Conservation (phyloP, 106 monocot species). For the Ottelia alismoides region DNA sequence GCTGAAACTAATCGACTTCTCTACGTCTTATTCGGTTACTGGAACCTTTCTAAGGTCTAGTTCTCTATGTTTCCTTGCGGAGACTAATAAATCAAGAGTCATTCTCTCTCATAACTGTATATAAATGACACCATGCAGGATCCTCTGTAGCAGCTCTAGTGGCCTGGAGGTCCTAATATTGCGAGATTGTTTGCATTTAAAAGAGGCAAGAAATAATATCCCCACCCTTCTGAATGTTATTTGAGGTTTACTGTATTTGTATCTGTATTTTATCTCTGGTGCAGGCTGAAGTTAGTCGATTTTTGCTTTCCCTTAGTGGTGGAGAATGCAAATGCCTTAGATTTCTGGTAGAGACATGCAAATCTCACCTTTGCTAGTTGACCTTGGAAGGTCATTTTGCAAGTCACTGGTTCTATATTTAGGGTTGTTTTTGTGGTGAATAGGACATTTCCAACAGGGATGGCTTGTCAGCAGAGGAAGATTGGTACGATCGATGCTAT, state of each 20-base stretch:
- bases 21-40: slow-evolving; percentile 43
- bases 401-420: not conserved
- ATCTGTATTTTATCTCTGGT: not conserved
- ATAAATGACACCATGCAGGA: slow-evolving; percentile 34
- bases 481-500: slow-evolving; percentile 36
- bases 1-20: slow-evolving; percentile 59
- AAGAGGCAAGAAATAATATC: slow-evolving; percentile 35
- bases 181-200: slow-evolving; percentile 68
- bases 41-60: slow-evolving; percentile 46
- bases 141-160: slow-evolving; percentile 25
- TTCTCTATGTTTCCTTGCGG: not conserved
- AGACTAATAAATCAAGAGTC: not conserved
- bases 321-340: slow-evolving; percentile 39
- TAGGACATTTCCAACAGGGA: slow-evolving; percentile 61
- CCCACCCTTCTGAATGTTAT: not conserved
- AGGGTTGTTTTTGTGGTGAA: not conserved
- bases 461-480: slow-evolving; percentile 34
- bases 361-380: not conserved
- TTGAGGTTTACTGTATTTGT: not conserved
- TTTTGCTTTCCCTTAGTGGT: slow-evolving; percentile 28
- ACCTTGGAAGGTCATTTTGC: not conserved
- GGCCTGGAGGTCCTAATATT: slow-evolving; percentile 52
- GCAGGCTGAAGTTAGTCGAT: slow-evolving; percentile 43
- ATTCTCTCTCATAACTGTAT: slow-evolving; percentile 12
- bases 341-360: slow-evolving; percentile 23